Evolutionary conservation across 1,139 yeast genomes (phyloP).

Genomic region (Geotrichum bryndzae): DNA sequence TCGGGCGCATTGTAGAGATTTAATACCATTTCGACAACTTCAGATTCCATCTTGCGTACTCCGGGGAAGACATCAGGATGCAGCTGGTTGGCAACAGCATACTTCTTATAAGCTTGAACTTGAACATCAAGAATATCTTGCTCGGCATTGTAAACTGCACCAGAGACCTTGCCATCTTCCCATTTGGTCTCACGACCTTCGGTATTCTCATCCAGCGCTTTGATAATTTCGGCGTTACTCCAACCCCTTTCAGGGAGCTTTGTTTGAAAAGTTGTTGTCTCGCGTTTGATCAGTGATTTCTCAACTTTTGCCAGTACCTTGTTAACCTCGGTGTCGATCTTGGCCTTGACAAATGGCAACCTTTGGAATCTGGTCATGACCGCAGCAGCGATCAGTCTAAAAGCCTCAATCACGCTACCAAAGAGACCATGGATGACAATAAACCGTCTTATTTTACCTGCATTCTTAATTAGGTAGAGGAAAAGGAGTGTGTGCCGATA

Average conservation of each 20-base stretch:
- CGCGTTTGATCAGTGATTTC: constrained; percentile 48
- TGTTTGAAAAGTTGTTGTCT: constrained; percentile 43
- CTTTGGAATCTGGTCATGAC: constrained; percentile 21
- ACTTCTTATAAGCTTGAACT: constrained; percentile 65
- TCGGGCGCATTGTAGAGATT: constrained; percentile 67
- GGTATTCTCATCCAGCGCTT: constrained; percentile 40
- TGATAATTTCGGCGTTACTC: constrained; percentile 39
- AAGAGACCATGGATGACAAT: constrained; percentile 9
- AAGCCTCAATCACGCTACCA: constrained; percentile 6
- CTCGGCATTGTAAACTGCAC: constrained; percentile 97
- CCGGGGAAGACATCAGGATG: constrained; percentile 98
- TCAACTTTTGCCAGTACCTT: constrained; percentile 49
- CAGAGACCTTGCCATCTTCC: constrained; percentile 80
- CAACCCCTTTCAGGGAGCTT: constrained; percentile 56
- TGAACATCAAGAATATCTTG: constrained; percentile 65
- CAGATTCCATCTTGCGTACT: constrained; percentile 92
- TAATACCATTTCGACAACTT: constrained; percentile 87
- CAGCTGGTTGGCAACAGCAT: constrained; percentile 83
- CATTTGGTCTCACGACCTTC: constrained; percentile 64
- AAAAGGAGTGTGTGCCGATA: background rate
- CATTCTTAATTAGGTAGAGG: constrained; percentile 1
- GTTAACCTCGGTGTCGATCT: constrained; percentile 56
- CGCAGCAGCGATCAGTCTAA: constrained; percentile 11
- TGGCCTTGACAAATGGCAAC: constrained; percentile 48
- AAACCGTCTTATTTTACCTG: background rate